phyloP scores from a whole-genome alignment of 2,329 filamentous ascomycete species.

The Pestalotiopsis sp. region DNA sequence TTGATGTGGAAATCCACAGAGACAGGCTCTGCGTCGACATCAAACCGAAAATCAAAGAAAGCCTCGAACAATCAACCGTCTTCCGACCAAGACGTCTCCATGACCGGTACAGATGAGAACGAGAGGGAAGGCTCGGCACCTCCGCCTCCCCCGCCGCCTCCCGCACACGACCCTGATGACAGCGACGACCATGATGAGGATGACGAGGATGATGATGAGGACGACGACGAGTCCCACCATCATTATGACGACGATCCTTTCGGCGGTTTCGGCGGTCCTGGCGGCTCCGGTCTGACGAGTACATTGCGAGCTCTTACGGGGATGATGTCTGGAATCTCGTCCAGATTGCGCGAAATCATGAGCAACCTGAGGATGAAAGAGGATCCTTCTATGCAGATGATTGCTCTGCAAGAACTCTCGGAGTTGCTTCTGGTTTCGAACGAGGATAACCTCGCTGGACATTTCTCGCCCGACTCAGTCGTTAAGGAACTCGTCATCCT shows the following conservation, averaged over 20 bases:
- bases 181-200: conserved; percentile 18
- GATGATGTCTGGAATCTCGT: conserved; percentile 85
- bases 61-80: conserved; percentile 43
- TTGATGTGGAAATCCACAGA: conserved; percentile 28
- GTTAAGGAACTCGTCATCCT: conserved; percentile 90
- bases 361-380: conserved; percentile 78
- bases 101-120: conserved; percentile 67
- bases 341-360: conserved; percentile 76
- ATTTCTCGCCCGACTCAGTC: conserved; percentile 91
- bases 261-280: conserved; percentile 66
- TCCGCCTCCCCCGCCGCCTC: conserved; percentile 44
- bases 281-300: conserved; percentile 68
- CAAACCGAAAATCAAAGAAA: conserved; percentile 54
- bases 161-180: conserved; percentile 38
- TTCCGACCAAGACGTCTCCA: conserved; percentile 63
- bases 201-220: conserved; percentile 47
- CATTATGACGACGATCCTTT: conserved; percentile 69
- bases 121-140: conserved; percentile 38
- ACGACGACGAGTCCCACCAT: conserved; percentile 55
- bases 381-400: conserved; percentile 82
- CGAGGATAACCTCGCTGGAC: conserved; percentile 92
- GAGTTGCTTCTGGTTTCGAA: conserved; percentile 93
- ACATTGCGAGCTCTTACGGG: conserved; percentile 86
- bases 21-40: conserved; percentile 33
- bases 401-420: conserved; percentile 89